Evolutionary conservation across 2,329 filamentous ascomycete genomes (phyloP).

Genomic region (Epichloe glyceriae): DNA sequence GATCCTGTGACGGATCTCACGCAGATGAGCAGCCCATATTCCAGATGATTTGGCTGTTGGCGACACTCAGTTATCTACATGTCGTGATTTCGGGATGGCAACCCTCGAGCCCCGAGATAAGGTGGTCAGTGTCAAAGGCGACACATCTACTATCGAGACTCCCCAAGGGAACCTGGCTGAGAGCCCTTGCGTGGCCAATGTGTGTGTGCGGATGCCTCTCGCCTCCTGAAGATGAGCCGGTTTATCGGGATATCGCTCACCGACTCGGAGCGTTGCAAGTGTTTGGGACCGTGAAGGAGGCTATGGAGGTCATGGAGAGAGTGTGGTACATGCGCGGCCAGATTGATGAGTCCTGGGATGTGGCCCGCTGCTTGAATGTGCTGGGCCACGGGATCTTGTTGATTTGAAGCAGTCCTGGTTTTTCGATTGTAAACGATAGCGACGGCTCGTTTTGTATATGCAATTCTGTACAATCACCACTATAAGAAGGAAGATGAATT

Average conservation of each 20-base stretch:
- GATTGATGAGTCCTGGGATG: conserved; percentile 31
- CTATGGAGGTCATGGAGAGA: conserved; percentile 31
- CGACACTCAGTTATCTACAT: conserved; percentile 32
- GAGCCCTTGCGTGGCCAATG: conserved; percentile 27
- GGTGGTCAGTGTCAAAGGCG: conserved; percentile 18
- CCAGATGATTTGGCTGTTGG: conserved; percentile 34
- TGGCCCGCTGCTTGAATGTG: conserved; percentile 29
- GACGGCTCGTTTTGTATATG: not conserved
- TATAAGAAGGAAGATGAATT: no score
- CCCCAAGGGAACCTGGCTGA: conserved; percentile 18
- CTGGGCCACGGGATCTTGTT: conserved; percentile 27
- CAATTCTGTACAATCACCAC: no score
- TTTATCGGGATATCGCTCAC: conserved; percentile 28
- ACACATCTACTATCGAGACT: conserved; percentile 22
- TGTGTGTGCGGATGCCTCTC: conserved; percentile 30
- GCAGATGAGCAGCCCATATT: conserved; percentile 14
- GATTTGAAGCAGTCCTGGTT: conserved; percentile 16
- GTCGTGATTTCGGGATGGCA: conserved; percentile 40
- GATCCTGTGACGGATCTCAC: conserved; percentile 9
- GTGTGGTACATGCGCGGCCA: conserved; percentile 29
- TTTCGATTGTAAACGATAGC: no score
- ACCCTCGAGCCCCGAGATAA: conserved; percentile 29
- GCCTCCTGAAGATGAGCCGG: conserved; percentile 24
- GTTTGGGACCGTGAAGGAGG: conserved; percentile 32
- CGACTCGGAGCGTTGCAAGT: conserved; percentile 29